A percentile compares a stretch with the other conserved stretches of the same genome.
Conservation (phyloP, 2,329 filamentous ascomycete species). For the Aspergillus phoenicis region DNA sequence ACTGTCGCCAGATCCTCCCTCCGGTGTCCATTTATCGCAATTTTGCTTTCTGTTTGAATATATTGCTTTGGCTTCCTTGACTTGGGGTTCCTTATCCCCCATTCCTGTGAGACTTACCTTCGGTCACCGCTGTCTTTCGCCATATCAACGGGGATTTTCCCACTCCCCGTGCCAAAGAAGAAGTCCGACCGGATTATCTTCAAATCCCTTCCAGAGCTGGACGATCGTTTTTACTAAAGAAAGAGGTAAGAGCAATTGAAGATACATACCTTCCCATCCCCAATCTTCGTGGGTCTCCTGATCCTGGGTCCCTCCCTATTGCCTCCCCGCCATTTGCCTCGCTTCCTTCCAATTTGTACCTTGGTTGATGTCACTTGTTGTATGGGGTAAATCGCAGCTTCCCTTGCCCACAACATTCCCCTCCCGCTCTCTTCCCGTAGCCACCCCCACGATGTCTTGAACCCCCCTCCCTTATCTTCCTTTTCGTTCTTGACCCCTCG, state of each 20-base stretch:
- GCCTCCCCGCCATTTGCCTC: conserved; percentile 12
- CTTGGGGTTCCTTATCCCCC: conserved; percentile 9
- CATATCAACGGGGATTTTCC: conserved; percentile 15
- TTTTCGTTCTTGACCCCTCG: conserved; percentile 3
- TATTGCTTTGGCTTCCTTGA: conserved; percentile 16
- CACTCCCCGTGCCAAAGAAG: conserved; percentile 19
- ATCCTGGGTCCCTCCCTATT: conserved; percentile 4
- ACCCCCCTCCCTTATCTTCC: background rate
- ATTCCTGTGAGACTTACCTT: conserved; percentile 6
- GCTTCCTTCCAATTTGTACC: conserved; percentile 19
- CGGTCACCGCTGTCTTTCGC: conserved; percentile 17
- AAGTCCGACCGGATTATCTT: conserved; percentile 12
- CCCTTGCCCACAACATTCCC: conserved; percentile 18
- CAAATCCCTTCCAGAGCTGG: background rate
- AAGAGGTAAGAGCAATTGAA: conserved; percentile 6
- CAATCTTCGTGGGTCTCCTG: background rate
- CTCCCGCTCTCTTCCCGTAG: conserved; percentile 13
- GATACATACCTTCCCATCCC: background rate
- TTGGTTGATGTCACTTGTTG: conserved; percentile 14
- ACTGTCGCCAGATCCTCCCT: conserved; percentile 8
- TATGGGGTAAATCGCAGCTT: conserved; percentile 28
- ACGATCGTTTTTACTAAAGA: background rate
- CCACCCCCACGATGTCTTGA: background rate
- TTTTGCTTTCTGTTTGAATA: conserved; percentile 18
- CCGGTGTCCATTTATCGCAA: conserved; percentile 11